These are phyloP conservation scores for Daphne laureola DNA, from an alignment of 441 rosid species.

Conservation along the genomic window DNA sequence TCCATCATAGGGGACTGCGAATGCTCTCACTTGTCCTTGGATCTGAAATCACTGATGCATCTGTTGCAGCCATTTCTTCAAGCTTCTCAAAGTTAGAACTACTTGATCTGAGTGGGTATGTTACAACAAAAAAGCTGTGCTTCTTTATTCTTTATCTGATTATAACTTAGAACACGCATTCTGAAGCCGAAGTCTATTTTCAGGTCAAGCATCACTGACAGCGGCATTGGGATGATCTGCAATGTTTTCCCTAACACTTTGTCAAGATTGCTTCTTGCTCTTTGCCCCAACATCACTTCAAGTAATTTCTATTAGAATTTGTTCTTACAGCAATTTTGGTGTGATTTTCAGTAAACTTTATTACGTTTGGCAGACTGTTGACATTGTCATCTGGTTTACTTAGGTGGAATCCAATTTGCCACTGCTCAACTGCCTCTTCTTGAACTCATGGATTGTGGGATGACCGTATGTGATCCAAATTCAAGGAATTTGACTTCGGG, in stretches of 20 bases:
- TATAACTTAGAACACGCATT: background rate
- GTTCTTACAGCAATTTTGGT: background rate
- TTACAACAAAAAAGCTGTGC: conserved; percentile 13
- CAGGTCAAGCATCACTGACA: conserved; percentile 92
- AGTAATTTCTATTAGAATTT: conserved; percentile 41
- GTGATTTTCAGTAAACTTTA: background rate
- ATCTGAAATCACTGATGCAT: conserved; percentile 80
- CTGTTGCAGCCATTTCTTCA: conserved; percentile 85
- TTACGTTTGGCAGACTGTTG: background rate
- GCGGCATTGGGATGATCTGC: conserved; percentile 97
- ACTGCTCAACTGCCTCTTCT: conserved; percentile 86
- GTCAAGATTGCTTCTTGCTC: conserved; percentile 76
- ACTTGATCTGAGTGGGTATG: conserved; percentile 98
- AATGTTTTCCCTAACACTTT: conserved; percentile 75
- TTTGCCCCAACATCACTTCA: conserved; percentile 93
- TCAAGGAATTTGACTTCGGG: conserved; percentile 26
- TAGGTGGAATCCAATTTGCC: conserved; percentile 99
- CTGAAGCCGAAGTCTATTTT: conserved; percentile 15
- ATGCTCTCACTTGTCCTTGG: conserved; percentile 98
- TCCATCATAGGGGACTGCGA: conserved; percentile 54
- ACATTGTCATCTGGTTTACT: conserved; percentile 7
- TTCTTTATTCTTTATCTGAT: background rate
- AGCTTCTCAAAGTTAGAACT: conserved; percentile 66
- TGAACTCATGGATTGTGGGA: conserved; percentile 95
- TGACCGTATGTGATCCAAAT: conserved; percentile 68